Base-by-base conservation (phyloP, 2,329 filamentous ascomycete species). In the Pestalotiopsis sp. region DNA sequence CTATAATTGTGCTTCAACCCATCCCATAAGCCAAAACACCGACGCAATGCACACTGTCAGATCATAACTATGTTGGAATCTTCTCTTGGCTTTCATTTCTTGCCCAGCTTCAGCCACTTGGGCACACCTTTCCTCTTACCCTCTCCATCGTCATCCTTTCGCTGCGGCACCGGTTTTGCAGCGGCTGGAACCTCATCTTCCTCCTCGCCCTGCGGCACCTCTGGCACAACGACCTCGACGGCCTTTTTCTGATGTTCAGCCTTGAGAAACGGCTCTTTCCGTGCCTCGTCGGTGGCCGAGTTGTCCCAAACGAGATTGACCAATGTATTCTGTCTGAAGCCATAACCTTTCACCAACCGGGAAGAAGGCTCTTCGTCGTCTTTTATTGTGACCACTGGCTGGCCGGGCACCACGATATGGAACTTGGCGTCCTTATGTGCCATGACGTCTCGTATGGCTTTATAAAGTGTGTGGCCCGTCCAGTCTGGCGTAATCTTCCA, bases 261-360 rank as follows among this genome's bases (percentile, higher is more conserved):
- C 74, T 88, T 91, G 68, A 96, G 79, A 66, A 92, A 89, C 17
- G 87, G 82, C 27, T 80, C 81, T 38, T 85, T 85, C 69, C 90
- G 84, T 4, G 85, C 86, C 12, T 85, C 81, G 1, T 82, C 75
- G n/a, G 87, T 84, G 1, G 90, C 92, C 49, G 80, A 84, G 61
- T 91, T 87, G 23, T 90, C 88, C 93, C 94, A 97, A 1, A 90
- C 81, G 70, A 97, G 87, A 69, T 91, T 95, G 58, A 98, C 83
- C 9, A 97, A 83, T 39, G 95, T 90, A 41, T 89, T 87, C 6
- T 90, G 90, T 3, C 85, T 86, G 71, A 98, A 87, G 14, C 90
- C 89, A 73, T 97, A 86, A 68, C 91, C 89, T 65, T 86, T 85
- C 68, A 98, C 92, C n/a, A 98, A 82, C 59, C 78, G 87, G 31